These are phyloP conservation scores for Schizochytrium sp. DNA, from an alignment of 108 stramenopile species.

Conservation along the genomic window DNA sequence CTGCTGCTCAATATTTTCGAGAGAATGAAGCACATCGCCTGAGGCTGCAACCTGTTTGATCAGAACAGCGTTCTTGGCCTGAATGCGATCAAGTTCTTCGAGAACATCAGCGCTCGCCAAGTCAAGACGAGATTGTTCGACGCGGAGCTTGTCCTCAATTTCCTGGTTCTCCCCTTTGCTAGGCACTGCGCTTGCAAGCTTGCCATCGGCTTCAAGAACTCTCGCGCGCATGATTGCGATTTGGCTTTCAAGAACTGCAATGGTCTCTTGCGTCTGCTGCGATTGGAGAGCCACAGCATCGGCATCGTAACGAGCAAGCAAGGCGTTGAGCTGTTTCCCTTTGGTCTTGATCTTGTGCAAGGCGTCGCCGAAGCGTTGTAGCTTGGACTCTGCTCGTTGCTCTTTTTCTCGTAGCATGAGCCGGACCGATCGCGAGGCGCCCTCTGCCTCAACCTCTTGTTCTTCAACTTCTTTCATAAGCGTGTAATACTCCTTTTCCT, in stretches of 20 bases:
- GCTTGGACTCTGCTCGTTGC: not conserved
- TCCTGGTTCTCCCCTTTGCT: not conserved
- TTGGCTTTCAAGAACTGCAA: not conserved
- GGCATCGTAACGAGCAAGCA: not conserved
- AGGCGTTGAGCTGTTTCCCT: not conserved
- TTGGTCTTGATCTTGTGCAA: not conserved
- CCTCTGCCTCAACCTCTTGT: not conserved
- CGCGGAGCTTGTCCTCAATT: not conserved
- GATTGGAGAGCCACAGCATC: not conserved
- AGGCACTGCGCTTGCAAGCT: not conserved
- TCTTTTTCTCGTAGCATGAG: constrained; percentile 6
- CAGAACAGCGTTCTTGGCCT: not conserved
- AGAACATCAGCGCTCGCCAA: not conserved
- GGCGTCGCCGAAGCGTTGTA: not conserved
- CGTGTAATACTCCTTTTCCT: not conserved
- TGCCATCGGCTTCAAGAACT: not conserved
- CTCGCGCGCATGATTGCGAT: not conserved
- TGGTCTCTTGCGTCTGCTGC: not conserved
- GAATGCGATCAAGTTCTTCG: not conserved
- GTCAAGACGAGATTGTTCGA: not conserved
- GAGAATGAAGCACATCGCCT: not conserved
- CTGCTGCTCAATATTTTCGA: not conserved
- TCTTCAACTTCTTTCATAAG: not conserved
- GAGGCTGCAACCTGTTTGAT: not conserved
- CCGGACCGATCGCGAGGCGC: not conserved